Conservation (phyloP, 176 grass and related monocot genomes). For the Pontederia paniculata region DNA sequence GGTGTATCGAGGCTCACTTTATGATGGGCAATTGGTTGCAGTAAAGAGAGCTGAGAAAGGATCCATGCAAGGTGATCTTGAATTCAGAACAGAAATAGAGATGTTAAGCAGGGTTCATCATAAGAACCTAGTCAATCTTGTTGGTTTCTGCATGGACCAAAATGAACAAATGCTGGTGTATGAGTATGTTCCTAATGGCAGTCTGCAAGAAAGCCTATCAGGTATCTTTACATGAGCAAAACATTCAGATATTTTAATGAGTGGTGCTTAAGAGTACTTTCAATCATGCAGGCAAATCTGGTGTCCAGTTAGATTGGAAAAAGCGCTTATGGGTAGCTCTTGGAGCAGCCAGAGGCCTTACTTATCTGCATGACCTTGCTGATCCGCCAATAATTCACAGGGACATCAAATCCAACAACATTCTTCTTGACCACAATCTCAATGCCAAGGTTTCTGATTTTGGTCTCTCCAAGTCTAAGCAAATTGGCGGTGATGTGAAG, state of each 20-base stretch:
- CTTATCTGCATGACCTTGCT: slow-evolving; percentile 3
- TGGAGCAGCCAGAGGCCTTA: not conserved
- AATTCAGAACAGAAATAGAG: slow-evolving; percentile 79
- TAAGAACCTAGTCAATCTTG: slow-evolving; percentile 69
- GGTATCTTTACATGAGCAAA: slow-evolving; percentile 15
- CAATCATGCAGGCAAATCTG: not conserved
- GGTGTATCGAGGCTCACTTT: slow-evolving; percentile 57
- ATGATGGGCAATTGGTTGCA: slow-evolving; percentile 51
- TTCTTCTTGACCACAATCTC: not conserved
- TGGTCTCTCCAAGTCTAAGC: not conserved
- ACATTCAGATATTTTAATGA: not conserved
- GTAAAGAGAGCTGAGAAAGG: slow-evolving; percentile 64
- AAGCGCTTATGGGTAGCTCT: not conserved
- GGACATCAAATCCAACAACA: slow-evolving; percentile 9
- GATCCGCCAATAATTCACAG: not conserved
- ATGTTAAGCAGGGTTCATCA: slow-evolving; percentile 72
- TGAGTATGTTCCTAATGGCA: slow-evolving; percentile 76
- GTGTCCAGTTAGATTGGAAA: slow-evolving; percentile 3
- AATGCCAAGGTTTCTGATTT: slow-evolving; percentile 8
- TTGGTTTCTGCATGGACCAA: slow-evolving; percentile 76
- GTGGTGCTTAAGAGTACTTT: not conserved
- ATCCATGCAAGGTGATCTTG: slow-evolving; percentile 46
- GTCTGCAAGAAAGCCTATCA: slow-evolving; percentile 69
- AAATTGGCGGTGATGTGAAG: not conserved
- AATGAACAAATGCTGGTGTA: slow-evolving; percentile 70